Conservation (phyloP, 345 rosid genomes). For the Camelina hispida region DNA sequence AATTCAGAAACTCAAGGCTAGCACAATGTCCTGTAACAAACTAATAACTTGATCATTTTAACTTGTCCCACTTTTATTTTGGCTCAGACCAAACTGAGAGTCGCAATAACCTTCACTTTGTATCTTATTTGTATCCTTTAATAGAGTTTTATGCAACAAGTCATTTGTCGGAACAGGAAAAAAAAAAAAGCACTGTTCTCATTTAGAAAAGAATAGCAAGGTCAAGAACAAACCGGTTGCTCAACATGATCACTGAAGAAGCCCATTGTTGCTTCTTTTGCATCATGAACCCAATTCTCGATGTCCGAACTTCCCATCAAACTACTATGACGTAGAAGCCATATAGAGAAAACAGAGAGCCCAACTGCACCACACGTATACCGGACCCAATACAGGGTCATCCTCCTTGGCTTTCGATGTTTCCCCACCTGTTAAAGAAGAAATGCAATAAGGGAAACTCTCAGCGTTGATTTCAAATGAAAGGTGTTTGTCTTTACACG, state of each 20-base stretch:
- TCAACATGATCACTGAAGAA: constrained; percentile 89
- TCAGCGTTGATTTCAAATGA: not conserved
- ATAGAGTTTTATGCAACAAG: constrained; percentile 16
- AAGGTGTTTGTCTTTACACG: constrained; percentile 5
- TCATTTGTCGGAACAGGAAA: constrained; percentile 26
- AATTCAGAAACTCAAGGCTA: constrained; percentile 24
- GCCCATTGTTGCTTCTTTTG: constrained; percentile 66
- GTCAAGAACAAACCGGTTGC: constrained; percentile 72
- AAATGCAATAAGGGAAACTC: constrained; percentile 4
- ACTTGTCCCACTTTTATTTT: not conserved
- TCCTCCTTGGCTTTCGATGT: constrained; percentile 73
- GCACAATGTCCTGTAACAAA: constrained; percentile 10
- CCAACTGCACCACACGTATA: constrained; percentile 89
- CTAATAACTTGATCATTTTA: constrained; percentile 3
- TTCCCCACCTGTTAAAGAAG: constrained; percentile 61
- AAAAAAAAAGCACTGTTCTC: constrained; percentile 9
- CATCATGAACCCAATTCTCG: constrained; percentile 87
- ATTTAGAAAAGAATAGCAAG: constrained; percentile 22
- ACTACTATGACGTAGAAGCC: constrained; percentile 88
- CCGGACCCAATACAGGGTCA: constrained; percentile 74
- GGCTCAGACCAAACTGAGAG: constrained; percentile 11
- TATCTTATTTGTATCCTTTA: constrained; percentile 5
- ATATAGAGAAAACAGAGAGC: constrained; percentile 69
- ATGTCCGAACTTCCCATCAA: constrained; percentile 93
- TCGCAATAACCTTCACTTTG: constrained; percentile 6